Base-by-base conservation (phyloP, 176 grass and related monocot species). In the Raddia guianensis region DNA sequence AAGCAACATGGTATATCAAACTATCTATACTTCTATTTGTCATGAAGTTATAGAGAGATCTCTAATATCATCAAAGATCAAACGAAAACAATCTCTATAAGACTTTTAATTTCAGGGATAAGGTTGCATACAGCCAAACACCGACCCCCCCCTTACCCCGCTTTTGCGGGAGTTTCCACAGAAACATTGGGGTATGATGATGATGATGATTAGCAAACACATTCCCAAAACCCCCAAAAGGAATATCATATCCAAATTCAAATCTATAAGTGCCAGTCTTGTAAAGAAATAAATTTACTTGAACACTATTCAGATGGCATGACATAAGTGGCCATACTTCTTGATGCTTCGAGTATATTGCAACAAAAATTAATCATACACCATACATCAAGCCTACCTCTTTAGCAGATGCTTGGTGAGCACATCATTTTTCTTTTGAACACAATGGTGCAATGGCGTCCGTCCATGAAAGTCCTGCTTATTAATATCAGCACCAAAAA, bases 401-500 rank as follows among this genome's bases (percentile, higher is more conserved):
- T 88, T 97, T 12, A 97, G 72, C 10, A 97, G 85, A 90, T 94
- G 93, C 74, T 97, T 97, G 18, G 94, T 89, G 68, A 94, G 82
- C 33, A 64, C 72, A 85, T 97, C 87, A 75, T 94, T 97, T 83
- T 90, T 97, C 74, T 77, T 88, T 76, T 86, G 91, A 55, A 94
- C 90, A 77, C 95, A 97, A 85, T 82, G 91, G 78, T 97, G 95
- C 74, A 97, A 82, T 57, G 95, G 91, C 66, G 95, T 97, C 65
- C 90, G 83, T 40, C 95, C 95, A 74, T 97, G 95, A 56, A 92
- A 94, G 61, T 97, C 95, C 70, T 94, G 91, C 49, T 89, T 84
- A 89, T 97, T 89, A 87, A 94, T 94, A 74, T 94, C 82, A 20
- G 95, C 87, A 5, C 95, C 95, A 72, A 94, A 94, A 85, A 92